Conservation (phyloP, 2,329 filamentous ascomycete genomes). For the Lecanicillium sp. region DNA sequence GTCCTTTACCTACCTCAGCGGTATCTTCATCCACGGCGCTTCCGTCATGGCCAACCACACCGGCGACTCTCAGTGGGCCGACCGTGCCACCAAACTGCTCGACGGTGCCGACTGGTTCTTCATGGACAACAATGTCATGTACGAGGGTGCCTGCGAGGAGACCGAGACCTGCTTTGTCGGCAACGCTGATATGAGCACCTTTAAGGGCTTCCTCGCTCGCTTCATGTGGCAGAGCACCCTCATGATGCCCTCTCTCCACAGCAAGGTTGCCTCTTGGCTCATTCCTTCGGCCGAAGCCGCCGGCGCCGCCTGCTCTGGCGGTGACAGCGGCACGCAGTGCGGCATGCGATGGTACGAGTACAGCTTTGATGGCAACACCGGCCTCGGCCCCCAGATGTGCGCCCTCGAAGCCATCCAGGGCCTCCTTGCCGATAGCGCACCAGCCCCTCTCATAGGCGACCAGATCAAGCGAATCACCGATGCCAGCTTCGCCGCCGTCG, state of each 20-base stretch:
- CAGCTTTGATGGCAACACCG: constrained; percentile 45
- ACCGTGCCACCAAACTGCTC: constrained; percentile 45
- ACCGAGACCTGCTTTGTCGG: constrained; percentile 36
- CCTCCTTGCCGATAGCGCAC: constrained; percentile 36
- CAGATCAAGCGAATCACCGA: constrained; percentile 38
- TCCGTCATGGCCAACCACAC: constrained; percentile 58
- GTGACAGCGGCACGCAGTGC: constrained; percentile 42
- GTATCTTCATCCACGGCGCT: constrained; percentile 58
- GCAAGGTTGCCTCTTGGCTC: constrained; percentile 40
- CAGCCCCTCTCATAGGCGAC: constrained; percentile 37
- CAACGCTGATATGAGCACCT: constrained; percentile 56
- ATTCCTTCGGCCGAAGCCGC: constrained; percentile 47
- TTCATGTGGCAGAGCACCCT: constrained; percentile 54
- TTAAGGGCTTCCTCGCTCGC: constrained; percentile 60
- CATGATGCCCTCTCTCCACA: constrained; percentile 46
- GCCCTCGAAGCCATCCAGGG: constrained; percentile 58
- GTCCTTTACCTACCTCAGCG: constrained; percentile 59
- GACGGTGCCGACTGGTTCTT: constrained; percentile 48
- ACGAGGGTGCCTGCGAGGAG: constrained; percentile 58
- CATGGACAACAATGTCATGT: constrained; percentile 51
- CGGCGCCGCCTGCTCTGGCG: constrained; percentile 48
- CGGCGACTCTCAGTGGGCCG: constrained; percentile 42
- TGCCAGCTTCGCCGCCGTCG: constrained; percentile 13
- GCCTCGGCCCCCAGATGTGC: constrained; percentile 57
- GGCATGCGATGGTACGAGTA: constrained; percentile 56